Percentiles rank a stretch among this genome's conserved stretches.
phyloP scores from a whole-genome alignment of 225 moss, liverwort and hornwort species.

The Pseudoscleropodium purum region DNA sequence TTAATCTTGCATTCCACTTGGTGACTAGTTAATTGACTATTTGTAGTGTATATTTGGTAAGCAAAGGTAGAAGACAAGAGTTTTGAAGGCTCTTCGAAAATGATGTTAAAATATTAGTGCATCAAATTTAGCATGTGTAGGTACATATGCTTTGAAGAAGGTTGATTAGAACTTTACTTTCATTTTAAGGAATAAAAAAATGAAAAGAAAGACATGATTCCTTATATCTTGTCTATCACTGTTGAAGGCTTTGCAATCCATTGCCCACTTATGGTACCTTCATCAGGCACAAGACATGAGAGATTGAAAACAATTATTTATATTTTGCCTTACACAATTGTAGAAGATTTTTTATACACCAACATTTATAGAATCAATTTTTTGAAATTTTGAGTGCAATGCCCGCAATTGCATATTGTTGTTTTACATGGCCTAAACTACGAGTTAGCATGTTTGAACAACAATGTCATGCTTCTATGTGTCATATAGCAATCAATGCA shows the following conservation, averaged over 20 bases:
- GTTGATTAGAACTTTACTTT: background rate
- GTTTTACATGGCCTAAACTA: rapidly evolving
- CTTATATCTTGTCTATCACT: background rate
- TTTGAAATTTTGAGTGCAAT: background rate
- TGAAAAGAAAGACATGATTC: background rate
- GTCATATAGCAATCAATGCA: rapidly evolving
- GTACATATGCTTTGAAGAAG: background rate
- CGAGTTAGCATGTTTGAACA: background rate
- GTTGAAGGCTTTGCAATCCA: background rate
- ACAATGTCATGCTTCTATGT: rapidly evolving
- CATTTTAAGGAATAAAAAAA: background rate
- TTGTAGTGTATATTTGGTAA: background rate
- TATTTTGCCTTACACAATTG: background rate
- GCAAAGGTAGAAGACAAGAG: background rate
- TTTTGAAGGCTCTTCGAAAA: background rate
- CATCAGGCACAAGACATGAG: too few relatives aligned
- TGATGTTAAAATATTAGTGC: too few relatives aligned
- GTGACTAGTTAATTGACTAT: background rate
- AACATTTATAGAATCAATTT: rapidly evolving
- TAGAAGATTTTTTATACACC: background rate
- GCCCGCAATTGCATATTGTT: rapidly evolving
- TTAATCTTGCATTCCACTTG: background rate
- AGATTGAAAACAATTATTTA: background rate
- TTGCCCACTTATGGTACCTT: background rate
- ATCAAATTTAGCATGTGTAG: rapidly evolving